These are phyloP conservation scores for Hypomontagnella monticulosa DNA, from an alignment of 495 filamentous ascomycete species.

Conservation along the genomic window DNA sequence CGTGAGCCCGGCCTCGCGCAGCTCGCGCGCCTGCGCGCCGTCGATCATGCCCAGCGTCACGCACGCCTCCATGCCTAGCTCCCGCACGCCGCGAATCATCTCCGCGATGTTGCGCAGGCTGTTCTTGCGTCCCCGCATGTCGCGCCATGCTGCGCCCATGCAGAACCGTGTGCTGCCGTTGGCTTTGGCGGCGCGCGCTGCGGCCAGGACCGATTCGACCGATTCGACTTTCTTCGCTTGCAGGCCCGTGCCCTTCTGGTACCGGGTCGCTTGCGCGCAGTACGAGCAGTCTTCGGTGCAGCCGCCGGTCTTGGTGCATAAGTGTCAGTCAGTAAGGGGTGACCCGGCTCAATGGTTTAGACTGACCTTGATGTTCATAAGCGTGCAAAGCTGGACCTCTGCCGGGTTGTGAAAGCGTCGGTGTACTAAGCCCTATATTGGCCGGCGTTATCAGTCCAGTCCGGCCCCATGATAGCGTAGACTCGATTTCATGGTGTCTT, in stretches of 20 bases:
- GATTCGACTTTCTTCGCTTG: constrained; percentile 78
- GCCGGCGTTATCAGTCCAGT: constrained; percentile 33
- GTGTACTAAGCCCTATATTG: constrained; percentile 71
- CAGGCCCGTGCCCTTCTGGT: constrained; percentile 81
- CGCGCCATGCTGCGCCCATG: constrained; percentile 91
- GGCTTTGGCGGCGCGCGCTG: constrained; percentile 76
- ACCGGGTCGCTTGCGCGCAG: constrained; percentile 84
- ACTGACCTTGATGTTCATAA: constrained; percentile 84
- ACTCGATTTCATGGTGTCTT: not conserved
- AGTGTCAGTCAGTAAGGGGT: not conserved
- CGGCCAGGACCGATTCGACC: constrained; percentile 79
- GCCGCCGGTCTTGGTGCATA: constrained; percentile 68
- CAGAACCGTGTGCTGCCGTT: constrained; percentile 89
- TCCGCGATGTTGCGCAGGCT: constrained; percentile 78
- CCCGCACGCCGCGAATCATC: constrained; percentile 81
- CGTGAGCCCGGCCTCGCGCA: constrained; percentile 83
- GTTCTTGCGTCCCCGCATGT: constrained; percentile 88
- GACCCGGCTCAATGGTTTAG: not conserved
- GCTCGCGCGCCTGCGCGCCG: constrained; percentile 74
- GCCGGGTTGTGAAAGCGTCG: constrained; percentile 81
- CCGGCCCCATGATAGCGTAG: not conserved
- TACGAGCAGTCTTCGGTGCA: constrained; percentile 90
- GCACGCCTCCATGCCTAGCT: constrained; percentile 84
- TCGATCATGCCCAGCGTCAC: constrained; percentile 92
- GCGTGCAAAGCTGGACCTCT: constrained; percentile 85